Base-by-base conservation (phyloP, 805 yeast genomes). In the Jamesozyma hellenica region DNA sequence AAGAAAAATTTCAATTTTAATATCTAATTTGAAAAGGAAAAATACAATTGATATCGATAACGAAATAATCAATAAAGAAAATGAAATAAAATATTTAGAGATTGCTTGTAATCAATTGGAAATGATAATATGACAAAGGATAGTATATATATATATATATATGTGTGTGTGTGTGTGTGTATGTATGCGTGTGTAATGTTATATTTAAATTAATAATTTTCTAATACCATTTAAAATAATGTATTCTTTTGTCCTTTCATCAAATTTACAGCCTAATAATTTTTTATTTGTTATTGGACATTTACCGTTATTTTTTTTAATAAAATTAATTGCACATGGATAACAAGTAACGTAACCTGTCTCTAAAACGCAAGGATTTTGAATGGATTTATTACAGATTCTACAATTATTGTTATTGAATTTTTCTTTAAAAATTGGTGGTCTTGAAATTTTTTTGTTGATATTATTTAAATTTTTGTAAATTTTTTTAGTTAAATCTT, bases 271-370 rank as follows among this genome's bases (percentile, higher is more conserved):
- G 6, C 85, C 84, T 27, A 87, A 57, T 28, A 90, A 63, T 48
- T 67, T 73, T 40, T 71, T 77, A 0, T 87, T 83, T 0, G 95
- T 82, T 1, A 83, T 71, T 0, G 97, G 97, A 55, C 97, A 90
- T 45, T 79, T 66, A 1, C 65, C 71, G 35, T 68, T 71, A 32
- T 50, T 46, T 33, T 72, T 69, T 23, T 73, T 67, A 34, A 88
- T 64, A 52, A 74, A 74, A 36, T 73, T 71, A 52, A 75, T 76
- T 13, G 88, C 85, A 60, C 97, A 92, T 11, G 84, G 76, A 59
- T 88, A 87, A 60, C 96, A 87, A 49, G 81, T 83, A 0, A 86
- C 94, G 46, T 77, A 79, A 0, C 98, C 98, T 0, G 97, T 86
- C 55, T 88, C 97, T 28, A 90, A 75, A 11, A 82, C 74, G 0